Base-by-base conservation (phyloP, 2,329 filamentous ascomycete species). In the Monosporascus sp. region DNA sequence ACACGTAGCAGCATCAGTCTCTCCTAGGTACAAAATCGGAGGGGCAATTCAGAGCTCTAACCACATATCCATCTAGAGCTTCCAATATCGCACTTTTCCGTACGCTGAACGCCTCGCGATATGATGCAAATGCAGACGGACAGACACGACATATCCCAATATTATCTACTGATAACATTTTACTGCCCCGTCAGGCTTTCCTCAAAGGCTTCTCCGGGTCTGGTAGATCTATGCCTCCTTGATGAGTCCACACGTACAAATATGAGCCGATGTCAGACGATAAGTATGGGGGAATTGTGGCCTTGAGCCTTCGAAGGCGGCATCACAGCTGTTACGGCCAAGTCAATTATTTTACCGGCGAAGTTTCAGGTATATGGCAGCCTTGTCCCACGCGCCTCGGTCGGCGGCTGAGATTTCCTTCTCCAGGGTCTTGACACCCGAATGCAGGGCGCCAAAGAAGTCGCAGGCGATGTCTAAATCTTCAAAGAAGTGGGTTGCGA, bases 391-490 rank as follows among this genome's bases (percentile, higher is more conserved):
- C 17, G 72, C 71, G 11, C 69, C 65, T 67, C 75, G 79, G 58
- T 81, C 78, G 2, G 65, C 67, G 24, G 70, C 65, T 5, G 73
- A 62, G 17, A 86, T 62, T 58, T 76, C 73, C 27, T 68, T 70
- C 49, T 73, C 74, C 8, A 86, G 65, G 9, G 74, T 76, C 67
- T 81, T 76, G n/a, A 87, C 69, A 43, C 82, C 84, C 20, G 73
- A 74, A 58, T 79, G 74, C 37, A 87, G 65, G 5, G 82, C 81
- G 52, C 78, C 74, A 59, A 86, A 79, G 63, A 87, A 84, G 37
- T 74, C 74, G 58, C 78, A 80, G 43, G 77, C 78, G 24, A 82
- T 74, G 9, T 78, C 75, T 24, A 87, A 71, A 65, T 87, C 84
- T 47, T 84, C 81, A n/a, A 69, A 69, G 56, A 86, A 77, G 46